These are phyloP conservation scores for Lentinus brumalis DNA, from an alignment of 768 basidiomycete genomes.

Conservation along the genomic window DNA sequence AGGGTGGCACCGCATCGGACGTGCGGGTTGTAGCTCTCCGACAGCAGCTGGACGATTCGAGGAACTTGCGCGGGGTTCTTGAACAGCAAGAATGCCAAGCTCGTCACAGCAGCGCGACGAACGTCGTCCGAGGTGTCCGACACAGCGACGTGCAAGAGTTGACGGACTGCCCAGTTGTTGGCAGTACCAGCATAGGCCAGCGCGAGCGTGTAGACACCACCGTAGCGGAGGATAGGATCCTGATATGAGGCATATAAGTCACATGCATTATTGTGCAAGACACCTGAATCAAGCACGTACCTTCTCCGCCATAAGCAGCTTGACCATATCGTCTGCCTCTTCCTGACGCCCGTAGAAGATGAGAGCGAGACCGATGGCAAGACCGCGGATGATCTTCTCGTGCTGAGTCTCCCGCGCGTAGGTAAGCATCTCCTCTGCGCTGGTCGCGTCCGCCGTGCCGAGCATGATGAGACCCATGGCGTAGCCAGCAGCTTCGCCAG, in stretches of 20 bases:
- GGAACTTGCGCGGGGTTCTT: constrained; percentile 97
- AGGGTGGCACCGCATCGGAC: constrained; percentile 96
- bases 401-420: constrained; percentile 98
- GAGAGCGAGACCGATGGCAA: constrained; percentile 91
- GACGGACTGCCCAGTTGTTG: constrained; percentile 90
- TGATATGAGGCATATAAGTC: constrained; percentile 16
- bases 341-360: constrained; percentile 93
- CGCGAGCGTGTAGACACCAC: constrained; percentile 95
- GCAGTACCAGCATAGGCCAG: constrained; percentile 96
- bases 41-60: constrained; percentile 92
- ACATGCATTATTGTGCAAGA: not conserved
- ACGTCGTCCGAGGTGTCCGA: constrained; percentile 99
- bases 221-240: constrained; percentile 97
- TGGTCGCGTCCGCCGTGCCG: constrained; percentile 80
- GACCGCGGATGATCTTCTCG: constrained; percentile 97
- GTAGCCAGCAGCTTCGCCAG: constrained; percentile 94
- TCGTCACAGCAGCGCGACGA: constrained; percentile 92
- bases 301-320: constrained; percentile 81
- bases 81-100: constrained; percentile 94
- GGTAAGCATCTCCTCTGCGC: constrained; percentile 91
- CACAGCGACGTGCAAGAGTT: constrained; percentile 93
- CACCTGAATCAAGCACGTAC: constrained; percentile 40
- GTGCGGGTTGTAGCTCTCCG: constrained; percentile 98
- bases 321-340: constrained; percentile 84
- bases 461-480: constrained; percentile 99